Base-by-base conservation (phyloP, 345 rosid species). In the Eucalyptus cladocalyx region DNA sequence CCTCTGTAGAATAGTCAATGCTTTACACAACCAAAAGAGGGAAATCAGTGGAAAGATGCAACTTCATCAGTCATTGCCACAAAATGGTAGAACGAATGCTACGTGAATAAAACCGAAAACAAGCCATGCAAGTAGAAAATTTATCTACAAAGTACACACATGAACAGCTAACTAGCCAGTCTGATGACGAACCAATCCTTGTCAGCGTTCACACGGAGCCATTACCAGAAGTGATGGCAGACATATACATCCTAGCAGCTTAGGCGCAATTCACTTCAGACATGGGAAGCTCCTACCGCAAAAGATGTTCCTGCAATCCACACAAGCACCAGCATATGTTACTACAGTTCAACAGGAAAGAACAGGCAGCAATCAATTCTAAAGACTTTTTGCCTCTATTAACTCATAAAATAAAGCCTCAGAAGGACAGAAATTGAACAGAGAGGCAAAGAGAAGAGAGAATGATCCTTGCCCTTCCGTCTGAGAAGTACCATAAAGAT, bases 211-310 rank as follows among this genome's bases (percentile, higher is more conserved):
- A 40, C 85, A 76, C 16, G 3, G 47, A 76, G 47, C 85, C 85
- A 15, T 76, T 40, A 40, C 85, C 47, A 76, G 85, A 76, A 76
- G 85, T 21, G 85, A 40, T 5, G 7, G 85, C 85, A 40, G 83
- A 21, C 85, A 7, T 76, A 40, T 40, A 76, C 85, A 76, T 76
- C 47, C 85, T 76, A 76, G 85, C 85, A 76, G 47, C 24, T 76
- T 11, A 76, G 85, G 47, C 28, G 5, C 85, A 40, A 40, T 87
- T 93, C 93, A 93, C 67, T 90, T 86, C 32, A 87, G 88, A 58
- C 87, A 89, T 87, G 88, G 90, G 6, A 93, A 89, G 87, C 90
- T 92, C 91, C 94, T 91, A 45, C 94, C 93, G 6, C 93, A 92
- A 34, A 93, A 90, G 88, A 93, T 90, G 53, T 92, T 90, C 85